phyloP scores from a whole-genome alignment of 768 basidiomycete species.

The Kwoniella sp. region DNA sequence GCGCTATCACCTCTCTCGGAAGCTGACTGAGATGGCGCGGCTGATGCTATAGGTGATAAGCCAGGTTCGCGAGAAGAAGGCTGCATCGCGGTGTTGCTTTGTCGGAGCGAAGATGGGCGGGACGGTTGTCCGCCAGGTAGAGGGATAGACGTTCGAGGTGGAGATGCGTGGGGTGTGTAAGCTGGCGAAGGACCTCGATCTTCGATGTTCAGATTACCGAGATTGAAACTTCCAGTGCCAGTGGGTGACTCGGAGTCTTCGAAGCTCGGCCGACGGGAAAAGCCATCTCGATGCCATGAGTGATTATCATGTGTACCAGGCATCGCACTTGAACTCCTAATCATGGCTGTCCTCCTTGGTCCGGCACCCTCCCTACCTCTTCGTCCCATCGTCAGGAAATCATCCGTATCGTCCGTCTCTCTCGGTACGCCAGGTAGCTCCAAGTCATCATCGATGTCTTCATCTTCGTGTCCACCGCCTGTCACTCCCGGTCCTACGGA shows the following conservation, averaged over 20 bases:
- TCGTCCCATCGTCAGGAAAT: slow-evolving; percentile 22
- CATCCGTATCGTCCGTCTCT: slow-evolving; percentile 24
- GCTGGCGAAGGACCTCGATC: slow-evolving; percentile 52
- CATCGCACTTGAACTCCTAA: slow-evolving; percentile 41
- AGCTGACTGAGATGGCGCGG: slow-evolving; percentile 31
- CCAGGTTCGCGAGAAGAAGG: slow-evolving; percentile 24
- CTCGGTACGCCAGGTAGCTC: slow-evolving; percentile 31
- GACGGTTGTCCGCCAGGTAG: slow-evolving; percentile 14
- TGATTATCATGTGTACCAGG: slow-evolving; percentile 32
- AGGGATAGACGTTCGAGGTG: slow-evolving; percentile 7
- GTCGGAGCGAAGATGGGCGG: slow-evolving; percentile 19
- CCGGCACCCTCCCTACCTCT: background rate
- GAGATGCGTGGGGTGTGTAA: slow-evolving; percentile 41
- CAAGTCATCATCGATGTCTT: slow-evolving; percentile 27
- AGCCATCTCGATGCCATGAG: slow-evolving; percentile 30
- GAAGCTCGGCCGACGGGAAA: slow-evolving; percentile 35
- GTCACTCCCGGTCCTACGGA: slow-evolving; percentile 61
- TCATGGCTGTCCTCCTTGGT: background rate
- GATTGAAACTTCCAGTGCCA: slow-evolving; percentile 6
- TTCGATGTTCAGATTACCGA: slow-evolving; percentile 11
- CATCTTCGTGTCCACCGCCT: slow-evolving; percentile 22
- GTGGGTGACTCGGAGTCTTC: slow-evolving; percentile 8
- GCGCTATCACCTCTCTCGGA: slow-evolving; percentile 43
- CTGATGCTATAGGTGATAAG: slow-evolving; percentile 45
- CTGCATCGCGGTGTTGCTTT: slow-evolving; percentile 14